These are phyloP conservation scores for Komagataella pastoris DNA, from an alignment of 805 yeast species.

Conservation along the genomic window DNA sequence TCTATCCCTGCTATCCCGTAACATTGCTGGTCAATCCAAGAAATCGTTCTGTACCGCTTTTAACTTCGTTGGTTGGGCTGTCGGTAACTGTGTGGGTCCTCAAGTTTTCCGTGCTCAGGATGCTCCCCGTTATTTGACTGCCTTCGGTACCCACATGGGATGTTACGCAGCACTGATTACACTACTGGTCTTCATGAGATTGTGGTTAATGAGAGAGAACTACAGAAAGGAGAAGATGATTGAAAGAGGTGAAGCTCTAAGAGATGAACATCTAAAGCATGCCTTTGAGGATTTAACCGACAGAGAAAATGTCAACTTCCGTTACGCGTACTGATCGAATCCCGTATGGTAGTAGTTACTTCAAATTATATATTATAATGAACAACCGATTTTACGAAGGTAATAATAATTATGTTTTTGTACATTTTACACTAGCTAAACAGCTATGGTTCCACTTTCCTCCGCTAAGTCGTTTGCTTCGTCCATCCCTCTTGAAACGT, in stretches of 20 bases:
- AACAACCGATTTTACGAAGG: background rate
- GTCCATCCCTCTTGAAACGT: conserved; percentile 46
- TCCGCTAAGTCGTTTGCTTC: background rate
- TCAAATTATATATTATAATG: background rate
- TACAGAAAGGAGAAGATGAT: conserved; percentile 8
- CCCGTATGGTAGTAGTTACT: conserved; percentile 9
- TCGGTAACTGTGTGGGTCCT: conserved; percentile 13
- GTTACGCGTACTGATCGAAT: conserved; percentile 18
- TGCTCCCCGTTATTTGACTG: conserved; percentile 10
- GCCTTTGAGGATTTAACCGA: conserved; percentile 25
- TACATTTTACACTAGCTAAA: background rate
- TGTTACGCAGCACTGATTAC: conserved; percentile 16
- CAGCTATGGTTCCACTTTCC: background rate
- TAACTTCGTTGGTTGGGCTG: conserved; percentile 11
- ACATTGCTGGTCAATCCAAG: conserved; percentile 18
- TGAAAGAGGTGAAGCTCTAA: conserved; percentile 10
- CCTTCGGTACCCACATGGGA: conserved; percentile 36
- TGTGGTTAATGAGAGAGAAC: conserved; percentile 7
- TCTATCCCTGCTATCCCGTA: conserved; percentile 14
- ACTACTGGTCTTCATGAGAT: conserved; percentile 12
- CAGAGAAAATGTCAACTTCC: conserved; percentile 38
- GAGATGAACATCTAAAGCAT: conserved; percentile 12
- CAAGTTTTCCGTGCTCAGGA: conserved; percentile 13
- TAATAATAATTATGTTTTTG: no score
- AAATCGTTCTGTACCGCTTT: conserved; percentile 10